Evolutionary conservation across 1,284 basidiomycete genomes (phyloP).

Genomic region (Melanopsichium pennsylvanicum): DNA sequence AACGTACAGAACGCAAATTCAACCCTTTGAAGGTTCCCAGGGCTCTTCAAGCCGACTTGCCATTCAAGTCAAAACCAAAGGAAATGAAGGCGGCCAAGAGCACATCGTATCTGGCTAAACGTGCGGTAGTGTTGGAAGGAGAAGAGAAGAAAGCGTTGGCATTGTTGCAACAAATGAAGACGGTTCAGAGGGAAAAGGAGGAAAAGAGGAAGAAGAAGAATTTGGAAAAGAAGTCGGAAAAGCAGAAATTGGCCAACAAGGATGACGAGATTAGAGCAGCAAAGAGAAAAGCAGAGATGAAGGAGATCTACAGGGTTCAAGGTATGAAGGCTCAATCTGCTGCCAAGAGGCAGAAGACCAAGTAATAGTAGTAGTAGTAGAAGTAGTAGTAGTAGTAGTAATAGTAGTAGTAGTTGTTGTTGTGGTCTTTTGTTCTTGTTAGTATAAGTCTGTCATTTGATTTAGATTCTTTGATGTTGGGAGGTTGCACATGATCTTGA

Average conservation of each 20-base stretch:
- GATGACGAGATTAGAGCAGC: constrained; percentile 35
- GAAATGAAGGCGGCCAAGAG: constrained; percentile 71
- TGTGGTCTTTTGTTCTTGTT: too few relatives aligned
- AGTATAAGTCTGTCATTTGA: too few relatives aligned
- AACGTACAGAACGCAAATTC: constrained; percentile 81
- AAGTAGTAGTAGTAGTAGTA: too few relatives aligned
- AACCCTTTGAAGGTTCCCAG: constrained; percentile 88
- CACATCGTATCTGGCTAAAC: constrained; percentile 70
- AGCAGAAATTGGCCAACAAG: constrained; percentile 38
- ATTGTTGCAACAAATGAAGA: constrained; percentile 92
- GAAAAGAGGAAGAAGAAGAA: constrained; percentile 73
- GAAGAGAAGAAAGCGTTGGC: constrained; percentile 92
- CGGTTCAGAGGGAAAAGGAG: constrained; percentile 87
- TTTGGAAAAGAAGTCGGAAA: constrained; percentile 30
- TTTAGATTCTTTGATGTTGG: too few relatives aligned
- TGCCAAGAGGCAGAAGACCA: constrained; percentile 56
- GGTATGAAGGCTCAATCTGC: constrained; percentile 52
- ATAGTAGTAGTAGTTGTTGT: too few relatives aligned
- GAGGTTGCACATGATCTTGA: too few relatives aligned
- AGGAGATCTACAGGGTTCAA: constrained; percentile 53
- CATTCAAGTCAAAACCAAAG: constrained; percentile 92
- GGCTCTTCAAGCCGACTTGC: constrained; percentile 85
- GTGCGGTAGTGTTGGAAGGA: constrained; percentile 89
- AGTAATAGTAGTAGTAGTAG: too few relatives aligned
- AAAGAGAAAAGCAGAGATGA: constrained; percentile 61